phyloP scores from a whole-genome alignment of 2,329 filamentous ascomycete species.

The Chrysoporthe deuterocubensis region DNA sequence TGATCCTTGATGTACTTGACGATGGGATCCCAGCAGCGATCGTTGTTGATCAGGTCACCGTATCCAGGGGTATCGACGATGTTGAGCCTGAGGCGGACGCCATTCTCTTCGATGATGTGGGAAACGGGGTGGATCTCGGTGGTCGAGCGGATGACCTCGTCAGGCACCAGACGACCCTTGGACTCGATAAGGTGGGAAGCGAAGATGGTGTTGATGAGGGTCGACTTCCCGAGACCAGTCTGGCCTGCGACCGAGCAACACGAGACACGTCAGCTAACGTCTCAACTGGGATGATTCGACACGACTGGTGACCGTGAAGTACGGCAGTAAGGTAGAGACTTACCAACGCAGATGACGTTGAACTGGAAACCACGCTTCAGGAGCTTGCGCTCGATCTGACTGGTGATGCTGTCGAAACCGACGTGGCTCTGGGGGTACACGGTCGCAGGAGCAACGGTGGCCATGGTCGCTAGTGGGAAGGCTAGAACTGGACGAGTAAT shows the following conservation, averaged over 20 bases:
- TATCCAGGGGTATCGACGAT: slow-evolving; percentile 99
- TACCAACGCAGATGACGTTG: slow-evolving; percentile 99
- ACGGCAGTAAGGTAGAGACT: slow-evolving; percentile 45
- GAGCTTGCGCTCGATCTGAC: slow-evolving; percentile 99
- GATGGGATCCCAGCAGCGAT: slow-evolving; percentile 99
- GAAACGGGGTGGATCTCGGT: slow-evolving; percentile 98
- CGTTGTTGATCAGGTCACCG: slow-evolving; percentile 98
- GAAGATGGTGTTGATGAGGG: slow-evolving; percentile 99
- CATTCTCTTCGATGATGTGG: slow-evolving; percentile 99
- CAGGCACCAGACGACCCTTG: slow-evolving; percentile 90
- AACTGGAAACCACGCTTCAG: slow-evolving; percentile 99
- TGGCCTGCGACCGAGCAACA: slow-evolving; percentile 67
- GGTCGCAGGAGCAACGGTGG: slow-evolving; percentile 69
- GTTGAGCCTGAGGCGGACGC: slow-evolving; percentile 94
- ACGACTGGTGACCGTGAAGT: not conserved
- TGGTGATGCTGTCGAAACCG: slow-evolving; percentile 99
- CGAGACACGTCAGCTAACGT: slow-evolving; percentile 38
- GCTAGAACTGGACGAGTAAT: slow-evolving; percentile 33
- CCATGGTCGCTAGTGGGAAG: slow-evolving; percentile 47
- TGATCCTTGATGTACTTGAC: slow-evolving; percentile 99
- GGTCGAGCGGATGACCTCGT: slow-evolving; percentile 91
- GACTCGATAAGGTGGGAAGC: slow-evolving; percentile 99
- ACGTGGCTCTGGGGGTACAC: slow-evolving; percentile 96
- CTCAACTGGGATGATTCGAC: not conserved
- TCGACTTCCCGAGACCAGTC: slow-evolving; percentile 98